Base-by-base conservation (phyloP, 139 green algal genomes). In the Trebouxia sp. region DNA sequence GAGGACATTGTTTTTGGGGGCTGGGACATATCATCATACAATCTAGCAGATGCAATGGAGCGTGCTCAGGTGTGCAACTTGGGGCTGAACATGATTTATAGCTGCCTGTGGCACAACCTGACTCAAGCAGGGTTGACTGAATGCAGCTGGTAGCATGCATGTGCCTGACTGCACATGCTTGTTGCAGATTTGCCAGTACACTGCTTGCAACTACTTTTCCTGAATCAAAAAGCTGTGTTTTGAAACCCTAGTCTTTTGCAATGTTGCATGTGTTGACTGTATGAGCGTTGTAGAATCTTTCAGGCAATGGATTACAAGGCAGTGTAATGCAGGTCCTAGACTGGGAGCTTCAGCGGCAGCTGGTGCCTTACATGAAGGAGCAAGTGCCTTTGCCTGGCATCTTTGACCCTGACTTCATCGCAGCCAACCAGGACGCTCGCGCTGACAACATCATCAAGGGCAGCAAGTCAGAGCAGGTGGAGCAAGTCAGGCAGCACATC, bases 381-480 rank as follows among this genome's bases (percentile, higher is more conserved):
- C 88, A 98, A 75, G 79, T 89, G 48, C 97, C 97, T 0, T 85
- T 99, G 83, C 96, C 95, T 69, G 80, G 94, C 76, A 96, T 99
- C 79, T 99, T 97, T 80, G 97, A 99, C 89, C 90, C 91, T 0
- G 84, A 93, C 56, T 99, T 99, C 88, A 96, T 99, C 39, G 97
- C 97, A 3, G 95, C 95, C 51, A 99, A 99, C 88, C 89, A 91
- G 78, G 90, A 89, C 12, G 85, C 83, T 35, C 92, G 97, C 15
- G 97, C 97, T 15, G 90, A 98, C 86, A 98, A 99, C 86, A 20
- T 97, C 11, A 94, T 99, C 80, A 97, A 98, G 88, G 97, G 97
- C 69, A 92, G 35, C 83, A 96, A 91, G 75, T 76, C 91, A 77
- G 88, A 98, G 88, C 91, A 94, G 82, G 75, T 98, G 78, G 92